Evolutionary conservation across 2,329 filamentous ascomycete species (phyloP).

Genomic region (Pseudocercospora cruenta): DNA sequence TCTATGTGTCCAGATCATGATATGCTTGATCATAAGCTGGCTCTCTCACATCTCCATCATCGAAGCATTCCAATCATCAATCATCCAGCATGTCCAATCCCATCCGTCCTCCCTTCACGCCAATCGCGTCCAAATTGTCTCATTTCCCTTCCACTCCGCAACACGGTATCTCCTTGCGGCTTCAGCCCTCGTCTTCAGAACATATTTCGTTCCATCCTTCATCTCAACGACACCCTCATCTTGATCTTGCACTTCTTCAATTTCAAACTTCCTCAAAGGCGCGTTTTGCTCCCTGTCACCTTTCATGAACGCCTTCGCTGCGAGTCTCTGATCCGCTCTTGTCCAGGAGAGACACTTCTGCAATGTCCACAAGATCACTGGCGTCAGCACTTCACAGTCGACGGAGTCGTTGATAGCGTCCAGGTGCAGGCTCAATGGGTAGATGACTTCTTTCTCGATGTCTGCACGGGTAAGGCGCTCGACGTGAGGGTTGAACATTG

Average conservation of each 20-base stretch:
- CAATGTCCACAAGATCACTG: slow-evolving; percentile 6
- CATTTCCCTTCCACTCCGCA: slow-evolving; percentile 7
- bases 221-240: background rate
- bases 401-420: background rate
- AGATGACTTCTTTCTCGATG: slow-evolving; percentile 2
- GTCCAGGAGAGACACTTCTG: background rate
- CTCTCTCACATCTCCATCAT: background rate
- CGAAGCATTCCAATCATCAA: background rate
- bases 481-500: background rate
- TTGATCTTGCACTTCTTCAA: background rate
- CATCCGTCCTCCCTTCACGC: background rate
- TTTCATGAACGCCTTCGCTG: background rate
- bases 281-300: background rate
- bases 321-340: background rate
- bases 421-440: background rate
- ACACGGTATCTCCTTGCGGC: slow-evolving; percentile 6
- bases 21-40: background rate
- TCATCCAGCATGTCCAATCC: background rate
- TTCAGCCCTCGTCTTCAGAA: slow-evolving; percentile 7
- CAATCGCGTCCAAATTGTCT: background rate
- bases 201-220: background rate
- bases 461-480: background rate
- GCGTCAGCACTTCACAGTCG: background rate
- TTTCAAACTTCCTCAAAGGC: background rate
- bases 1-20: no score